Evolutionary conservation across 2,329 filamentous ascomycete species (phyloP), one percentile per base, ranked within the genome.

Genomic region (Trichoderma sp.): DNA sequence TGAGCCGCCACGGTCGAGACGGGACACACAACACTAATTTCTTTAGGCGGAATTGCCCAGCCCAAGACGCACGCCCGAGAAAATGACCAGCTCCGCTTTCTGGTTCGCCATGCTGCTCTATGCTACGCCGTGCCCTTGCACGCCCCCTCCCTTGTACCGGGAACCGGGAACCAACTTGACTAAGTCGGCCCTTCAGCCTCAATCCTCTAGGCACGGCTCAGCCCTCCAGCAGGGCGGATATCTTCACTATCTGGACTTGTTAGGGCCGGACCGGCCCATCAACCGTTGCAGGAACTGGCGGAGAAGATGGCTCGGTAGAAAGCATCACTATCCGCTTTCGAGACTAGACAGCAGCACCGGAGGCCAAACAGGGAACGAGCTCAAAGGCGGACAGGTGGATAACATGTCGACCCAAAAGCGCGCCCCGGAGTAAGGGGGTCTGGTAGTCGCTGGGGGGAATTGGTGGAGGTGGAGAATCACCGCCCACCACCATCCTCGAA

Each of bases 101-200:
- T 3, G n/a, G 5, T 6, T 45, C 19, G 34, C n/a, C 57, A 43
- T 19, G 17, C 19, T 28, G 34, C 17, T 19, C 12, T 39, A 14
- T 5, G 12, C 34, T 39, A 14, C 12, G 12, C 5, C 12, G 34
- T 39, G 34, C 2, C 34, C 10, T 43, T 51, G 30, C 30, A 60
- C 57, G 21, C 57, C 52, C 39, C 48, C 48, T 62, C 47, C 58
- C 34, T 26, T 44, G 24, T 24, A 21, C 58, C 58, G 48, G 24
- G 19, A 44, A 62, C 24, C 48, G 58, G 58, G 24, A 52, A 41
- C 24, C 7, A 58, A 34, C 43, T 5, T 39, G 45, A 41, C 24
- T 14, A 58, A 34, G 55, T 5, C 39, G 26, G 41, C 17, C 7
- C n/a, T 45, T 54, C 48, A 62, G 58, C 58, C 58, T 62, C 58